Evolutionary conservation across 805 yeast genomes (phyloP), one percentile per base, ranked within the genome.

Genomic region (Yarrowia sp.): DNA sequence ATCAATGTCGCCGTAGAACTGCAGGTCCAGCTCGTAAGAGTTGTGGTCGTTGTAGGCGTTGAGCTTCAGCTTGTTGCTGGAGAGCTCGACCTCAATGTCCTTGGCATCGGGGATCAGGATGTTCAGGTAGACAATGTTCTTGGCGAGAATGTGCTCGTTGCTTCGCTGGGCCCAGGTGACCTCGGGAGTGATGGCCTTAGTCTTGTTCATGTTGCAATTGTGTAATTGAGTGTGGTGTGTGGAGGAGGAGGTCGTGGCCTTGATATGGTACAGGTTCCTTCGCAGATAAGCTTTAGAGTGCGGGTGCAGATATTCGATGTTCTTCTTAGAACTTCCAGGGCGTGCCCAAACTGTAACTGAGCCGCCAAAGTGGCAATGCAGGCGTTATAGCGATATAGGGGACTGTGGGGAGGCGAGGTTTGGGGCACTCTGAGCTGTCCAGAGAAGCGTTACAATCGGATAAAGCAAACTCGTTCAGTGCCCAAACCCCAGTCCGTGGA

Each of bases 111-210:
- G 80, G 27, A 89, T 84, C 64, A 82, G 80, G 61, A 93, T 81
- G 0, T 96, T 91, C 63, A 93, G 74, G 73, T 80, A 87, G 19
- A 94, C 68, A 35, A 90, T 71, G 74, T 93, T 93, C 75, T 89
- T 92, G 29, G 82, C 78, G 10, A 82, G 81, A 36, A 86, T 96
- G 4, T 80, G 74, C n/a, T 80, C 86, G 71, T 80, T 84, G 62
- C 97, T 90, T 76, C 99, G 89, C 79, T 93, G 99, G 12, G 99
- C 98, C 99, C 99, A 93, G 72, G 85, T 79, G 41, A 68, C 68
- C 64, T 55, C 61, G 38, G 61, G 61, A n/a, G 61, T 29, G 31
- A 55, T 55, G 6, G 61, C 27, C 41, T 55, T 55, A 3, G 61
- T 55, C 46, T 53, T 36, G 44, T 53, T 27, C 47, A 55, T 38